Evolutionary conservation across 805 yeast genomes (phyloP).

Genomic region (Wickerhamiella siamensis): DNA sequence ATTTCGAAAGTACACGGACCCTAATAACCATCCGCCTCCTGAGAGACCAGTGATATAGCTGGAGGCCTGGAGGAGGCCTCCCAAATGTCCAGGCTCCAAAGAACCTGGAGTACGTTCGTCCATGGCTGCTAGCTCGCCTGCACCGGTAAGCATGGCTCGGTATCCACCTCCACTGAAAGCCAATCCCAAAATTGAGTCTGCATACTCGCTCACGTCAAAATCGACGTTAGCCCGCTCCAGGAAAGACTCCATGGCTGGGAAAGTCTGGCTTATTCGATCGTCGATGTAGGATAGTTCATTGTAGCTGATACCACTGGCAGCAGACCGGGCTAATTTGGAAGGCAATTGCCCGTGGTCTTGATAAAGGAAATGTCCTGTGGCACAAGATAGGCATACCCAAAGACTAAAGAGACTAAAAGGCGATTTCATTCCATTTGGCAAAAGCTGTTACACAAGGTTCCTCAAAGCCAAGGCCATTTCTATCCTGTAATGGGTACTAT

Average conservation of each 20-base stretch:
- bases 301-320: constrained; percentile 3
- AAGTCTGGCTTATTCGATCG: constrained; percentile 1
- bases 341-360: constrained; percentile 1
- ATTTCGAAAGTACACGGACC: constrained; percentile 31
- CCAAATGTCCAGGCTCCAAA: constrained; percentile 25
- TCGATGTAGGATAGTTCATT: constrained; percentile 1
- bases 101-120: constrained; percentile 33
- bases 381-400: no score
- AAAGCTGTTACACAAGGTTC: no score
- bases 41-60: constrained; percentile 51
- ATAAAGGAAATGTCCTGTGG: neutral
- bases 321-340: constrained; percentile 1
- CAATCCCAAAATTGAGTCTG: constrained; percentile 23
- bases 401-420: no score
- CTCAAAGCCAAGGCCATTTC: no score
- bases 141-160: constrained; percentile 46
- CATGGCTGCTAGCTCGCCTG: constrained; percentile 39
- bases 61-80: constrained; percentile 40
- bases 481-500: no score
- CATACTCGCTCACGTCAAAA: constrained; percentile 6
- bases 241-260: neutral
- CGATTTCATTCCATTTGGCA: no score
- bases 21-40: constrained; percentile 61
- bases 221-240: constrained; percentile 2
- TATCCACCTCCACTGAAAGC: constrained; percentile 85